Evolutionary conservation across 2,329 filamentous ascomycete species (phyloP).

Genomic region (Gaeumannomyces sp.): DNA sequence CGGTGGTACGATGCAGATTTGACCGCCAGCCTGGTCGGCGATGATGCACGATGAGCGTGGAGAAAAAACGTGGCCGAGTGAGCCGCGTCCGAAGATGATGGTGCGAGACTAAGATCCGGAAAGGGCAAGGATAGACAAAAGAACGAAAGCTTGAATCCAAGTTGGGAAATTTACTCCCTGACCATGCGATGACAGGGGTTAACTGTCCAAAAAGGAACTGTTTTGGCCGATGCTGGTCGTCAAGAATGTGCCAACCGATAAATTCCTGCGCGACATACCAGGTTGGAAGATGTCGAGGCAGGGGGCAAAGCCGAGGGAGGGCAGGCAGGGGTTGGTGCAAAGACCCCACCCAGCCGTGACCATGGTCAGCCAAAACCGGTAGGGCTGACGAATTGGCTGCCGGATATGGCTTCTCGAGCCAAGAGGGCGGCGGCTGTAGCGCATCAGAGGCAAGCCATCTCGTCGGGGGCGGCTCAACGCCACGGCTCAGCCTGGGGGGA

Average conservation of each 20-base stretch:
- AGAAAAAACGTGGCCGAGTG: not conserved
- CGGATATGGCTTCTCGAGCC: too few species aligned
- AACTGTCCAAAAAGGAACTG: too few species aligned
- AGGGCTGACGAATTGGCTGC: too few species aligned
- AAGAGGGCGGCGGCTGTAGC: not conserved
- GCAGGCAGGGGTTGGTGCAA: too few species aligned
- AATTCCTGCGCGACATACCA: too few species aligned
- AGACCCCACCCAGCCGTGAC: too few species aligned
- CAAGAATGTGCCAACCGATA: too few species aligned
- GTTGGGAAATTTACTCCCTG: not conserved
- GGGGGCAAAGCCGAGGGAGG: not conserved
- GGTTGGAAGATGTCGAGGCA: not conserved
- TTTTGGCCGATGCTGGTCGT: too few species aligned
- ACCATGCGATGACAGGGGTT: not conserved
- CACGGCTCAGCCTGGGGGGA: not conserved
- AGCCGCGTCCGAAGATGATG: not conserved
- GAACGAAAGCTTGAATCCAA: not conserved
- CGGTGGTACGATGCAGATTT: not conserved
- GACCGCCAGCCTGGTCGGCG: not conserved
- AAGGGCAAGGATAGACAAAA: not conserved
- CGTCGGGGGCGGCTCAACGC: not conserved
- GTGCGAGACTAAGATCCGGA: not conserved
- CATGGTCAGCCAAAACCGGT: too few species aligned
- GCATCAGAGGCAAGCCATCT: not conserved
- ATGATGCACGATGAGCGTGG: too few species aligned